Percentiles rank a stretch among this genome's conserved stretches.
These are phyloP conservation scores for Pseudogymnoascus sp. DNA, from an alignment of 2,329 filamentous ascomycete species.

Conservation along the genomic window DNA sequence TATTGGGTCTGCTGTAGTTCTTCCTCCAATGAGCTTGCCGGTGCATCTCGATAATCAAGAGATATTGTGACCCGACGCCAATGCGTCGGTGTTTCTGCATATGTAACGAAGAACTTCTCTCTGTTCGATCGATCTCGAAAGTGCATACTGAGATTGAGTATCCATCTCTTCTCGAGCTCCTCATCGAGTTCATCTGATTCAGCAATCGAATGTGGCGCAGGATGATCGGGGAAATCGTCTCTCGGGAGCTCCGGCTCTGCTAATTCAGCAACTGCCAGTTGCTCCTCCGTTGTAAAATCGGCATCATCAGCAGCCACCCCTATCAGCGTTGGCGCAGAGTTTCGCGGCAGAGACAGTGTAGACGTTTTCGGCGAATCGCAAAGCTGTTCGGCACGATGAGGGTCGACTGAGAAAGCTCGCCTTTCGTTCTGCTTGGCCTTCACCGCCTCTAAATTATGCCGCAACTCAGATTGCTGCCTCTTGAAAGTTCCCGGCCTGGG, in stretches of 20 bases:
- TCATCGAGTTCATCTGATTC: conserved; percentile 44
- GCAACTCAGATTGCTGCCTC: conserved; percentile 72
- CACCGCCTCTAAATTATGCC: conserved; percentile 62
- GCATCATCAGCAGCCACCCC: conserved; percentile 20
- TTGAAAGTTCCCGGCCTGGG: conserved; percentile 72
- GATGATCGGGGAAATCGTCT: neutral
- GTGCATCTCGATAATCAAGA: conserved; percentile 78
- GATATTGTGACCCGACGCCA: conserved; percentile 91
- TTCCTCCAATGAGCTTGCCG: conserved; percentile 73
- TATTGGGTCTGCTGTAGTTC: conserved; percentile 71
- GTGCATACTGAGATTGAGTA: conserved; percentile 96
- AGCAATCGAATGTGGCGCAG: conserved; percentile 10
- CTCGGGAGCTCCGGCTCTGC: neutral
- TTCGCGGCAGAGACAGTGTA: conserved; percentile 16
- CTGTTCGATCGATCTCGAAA: conserved; percentile 87
- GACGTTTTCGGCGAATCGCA: conserved; percentile 20
- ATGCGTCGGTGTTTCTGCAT: conserved; percentile 66
- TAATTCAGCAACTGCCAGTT: conserved; percentile 12
- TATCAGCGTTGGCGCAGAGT: conserved; percentile 26
- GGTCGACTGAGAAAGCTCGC: conserved; percentile 61
- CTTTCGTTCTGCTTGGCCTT: conserved; percentile 57
- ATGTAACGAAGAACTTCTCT: conserved; percentile 98
- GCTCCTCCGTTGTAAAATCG: conserved; percentile 15
- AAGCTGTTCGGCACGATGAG: conserved; percentile 27
- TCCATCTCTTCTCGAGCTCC: conserved; percentile 85